Evolutionary conservation across 2,329 filamentous ascomycete species (phyloP).

Genomic region (Exophiala sp.): DNA sequence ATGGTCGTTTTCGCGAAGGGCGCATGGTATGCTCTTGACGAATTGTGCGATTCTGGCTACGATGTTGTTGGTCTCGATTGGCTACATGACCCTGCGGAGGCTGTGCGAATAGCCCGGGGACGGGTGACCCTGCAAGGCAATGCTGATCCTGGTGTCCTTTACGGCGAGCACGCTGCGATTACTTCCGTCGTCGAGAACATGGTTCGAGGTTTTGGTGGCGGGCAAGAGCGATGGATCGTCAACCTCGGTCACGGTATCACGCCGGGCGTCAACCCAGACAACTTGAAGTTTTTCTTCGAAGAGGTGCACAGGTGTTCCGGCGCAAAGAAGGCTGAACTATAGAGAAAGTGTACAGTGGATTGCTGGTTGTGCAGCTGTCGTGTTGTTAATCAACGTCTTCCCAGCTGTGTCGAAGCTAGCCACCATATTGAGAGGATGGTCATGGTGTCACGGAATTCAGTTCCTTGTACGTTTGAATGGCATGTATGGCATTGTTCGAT

Average conservation of each 20-base stretch:
- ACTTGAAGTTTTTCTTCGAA: slow-evolving; percentile 88
- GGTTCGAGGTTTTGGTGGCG: slow-evolving; percentile 78
- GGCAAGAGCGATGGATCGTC: slow-evolving; percentile 91
- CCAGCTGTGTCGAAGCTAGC: too few relatives aligned
- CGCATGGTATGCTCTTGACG: slow-evolving; percentile 89
- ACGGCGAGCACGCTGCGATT: slow-evolving; percentile 78
- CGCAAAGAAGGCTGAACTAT: not conserved
- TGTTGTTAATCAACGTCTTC: too few relatives aligned
- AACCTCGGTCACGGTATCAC: slow-evolving; percentile 98
- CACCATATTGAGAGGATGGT: too few relatives aligned
- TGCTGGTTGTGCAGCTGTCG: too few relatives aligned
- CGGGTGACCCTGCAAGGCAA: slow-evolving; percentile 88
- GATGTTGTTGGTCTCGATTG: slow-evolving; percentile 93
- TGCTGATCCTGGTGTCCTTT: slow-evolving; percentile 88
- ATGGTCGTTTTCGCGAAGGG: slow-evolving; percentile 99
- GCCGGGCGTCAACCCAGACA: slow-evolving; percentile 87
- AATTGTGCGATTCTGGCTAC: slow-evolving; percentile 83
- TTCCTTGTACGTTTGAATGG: too few relatives aligned
- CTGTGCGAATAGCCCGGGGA: slow-evolving; percentile 73
- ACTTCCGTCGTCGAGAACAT: slow-evolving; percentile 78
- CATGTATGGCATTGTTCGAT: too few relatives aligned
- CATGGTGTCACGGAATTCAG: too few relatives aligned
- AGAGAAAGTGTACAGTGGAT: not conserved
- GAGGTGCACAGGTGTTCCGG: slow-evolving; percentile 70
- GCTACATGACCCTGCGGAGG: slow-evolving; percentile 83